Percentiles rank a stretch among this genome's conserved stretches.
Evolutionary conservation across 768 basidiomycete genomes (phyloP).

Genomic region (Mycena crocata): DNA sequence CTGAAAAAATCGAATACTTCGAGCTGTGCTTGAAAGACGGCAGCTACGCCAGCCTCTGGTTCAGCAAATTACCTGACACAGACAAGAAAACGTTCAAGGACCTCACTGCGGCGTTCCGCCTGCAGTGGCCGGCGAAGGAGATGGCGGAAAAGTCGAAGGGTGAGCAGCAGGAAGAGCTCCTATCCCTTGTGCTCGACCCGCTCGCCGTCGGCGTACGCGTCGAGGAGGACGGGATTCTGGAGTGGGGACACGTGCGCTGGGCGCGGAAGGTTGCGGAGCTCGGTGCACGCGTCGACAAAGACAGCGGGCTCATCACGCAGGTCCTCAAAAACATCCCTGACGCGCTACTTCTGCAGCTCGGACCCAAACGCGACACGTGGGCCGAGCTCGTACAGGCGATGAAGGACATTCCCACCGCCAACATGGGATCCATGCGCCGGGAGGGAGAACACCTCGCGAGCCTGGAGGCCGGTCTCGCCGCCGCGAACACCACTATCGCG

Average conservation of each 20-base stretch:
- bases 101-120: not conserved
- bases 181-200: not conserved
- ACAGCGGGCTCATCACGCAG: not conserved
- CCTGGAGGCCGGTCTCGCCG: not conserved
- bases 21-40: not conserved
- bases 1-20: conserved; percentile 1
- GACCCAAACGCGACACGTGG: not conserved
- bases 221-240: conserved; percentile 1
- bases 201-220: not conserved
- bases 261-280: not conserved
- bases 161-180: not conserved
- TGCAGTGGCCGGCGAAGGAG: conserved; percentile 2
- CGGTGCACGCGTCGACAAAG: not conserved
- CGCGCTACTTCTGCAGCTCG: not conserved
- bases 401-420: not conserved
- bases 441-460: not conserved
- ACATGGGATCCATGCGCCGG: not conserved
- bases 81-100: conserved; percentile 2
- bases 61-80: not conserved
- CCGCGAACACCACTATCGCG: not conserved
- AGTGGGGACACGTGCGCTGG: conserved; percentile 4
- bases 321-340: conserved; percentile 6
- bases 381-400: not conserved
- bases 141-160: conserved; percentile 1
- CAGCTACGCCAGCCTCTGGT: conserved; percentile 3